Percentiles rank a stretch among this genome's conserved stretches.
phyloP scores from a whole-genome alignment of 345 rosid species.

The Litchi chinensis region DNA sequence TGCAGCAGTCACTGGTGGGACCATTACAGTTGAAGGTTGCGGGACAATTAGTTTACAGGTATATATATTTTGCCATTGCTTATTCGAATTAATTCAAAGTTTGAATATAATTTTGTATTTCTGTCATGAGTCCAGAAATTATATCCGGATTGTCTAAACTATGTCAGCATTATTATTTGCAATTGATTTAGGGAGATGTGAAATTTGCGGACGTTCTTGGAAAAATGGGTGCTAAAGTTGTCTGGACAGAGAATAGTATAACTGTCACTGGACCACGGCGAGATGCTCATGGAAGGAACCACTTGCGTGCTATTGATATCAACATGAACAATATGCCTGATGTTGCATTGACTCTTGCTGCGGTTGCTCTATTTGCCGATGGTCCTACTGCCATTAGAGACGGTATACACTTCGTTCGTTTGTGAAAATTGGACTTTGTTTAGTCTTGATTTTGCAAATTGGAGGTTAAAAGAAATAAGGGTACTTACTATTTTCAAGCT shows the following conservation, averaged over 20 bases:
- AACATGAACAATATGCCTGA: conserved; percentile 99
- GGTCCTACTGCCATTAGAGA: conserved; percentile 97
- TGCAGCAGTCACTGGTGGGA: conserved; percentile 93
- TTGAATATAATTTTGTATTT: background rate
- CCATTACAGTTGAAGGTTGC: conserved; percentile 93
- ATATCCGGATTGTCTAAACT: background rate
- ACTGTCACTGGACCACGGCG: conserved; percentile 88
- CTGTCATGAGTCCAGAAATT: background rate
- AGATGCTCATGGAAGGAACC: conserved; percentile 66
- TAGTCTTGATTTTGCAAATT: background rate
- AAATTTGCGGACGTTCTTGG: conserved; percentile 93
- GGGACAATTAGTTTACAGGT: conserved; percentile 96
- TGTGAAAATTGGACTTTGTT: background rate
- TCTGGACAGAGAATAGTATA: conserved; percentile 90
- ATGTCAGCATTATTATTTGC: too few species aligned
- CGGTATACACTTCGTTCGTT: conserved; percentile 44
- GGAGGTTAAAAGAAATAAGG: background rate
- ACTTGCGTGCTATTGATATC: conserved; percentile 74
- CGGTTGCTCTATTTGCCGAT: conserved; percentile 86
- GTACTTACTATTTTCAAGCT: background rate
- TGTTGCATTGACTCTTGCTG: conserved; percentile 97
- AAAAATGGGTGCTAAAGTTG: conserved; percentile 94
- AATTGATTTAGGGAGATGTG: conserved; percentile 70
- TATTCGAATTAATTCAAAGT: background rate
- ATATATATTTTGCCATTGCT: background rate